Evolutionary conservation across 2,329 filamentous ascomycete species (phyloP).

Genomic region (Curvularia sp.): DNA sequence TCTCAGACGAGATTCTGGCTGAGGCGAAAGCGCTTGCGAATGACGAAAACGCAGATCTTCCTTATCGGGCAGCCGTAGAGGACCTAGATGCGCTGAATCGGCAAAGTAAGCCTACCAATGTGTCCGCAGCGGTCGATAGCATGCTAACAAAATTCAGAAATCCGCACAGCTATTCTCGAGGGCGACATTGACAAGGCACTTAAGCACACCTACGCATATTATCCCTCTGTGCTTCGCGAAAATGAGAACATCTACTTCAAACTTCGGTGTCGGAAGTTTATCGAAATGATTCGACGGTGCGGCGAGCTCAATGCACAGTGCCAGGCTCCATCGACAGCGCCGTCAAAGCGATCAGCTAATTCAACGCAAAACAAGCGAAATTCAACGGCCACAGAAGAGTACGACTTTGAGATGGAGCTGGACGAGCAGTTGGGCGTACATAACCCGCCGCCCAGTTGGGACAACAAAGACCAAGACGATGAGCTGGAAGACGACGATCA

Average conservation of each 20-base stretch:
- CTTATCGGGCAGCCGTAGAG: slow-evolving; percentile 72
- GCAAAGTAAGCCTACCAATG: slow-evolving; percentile 67
- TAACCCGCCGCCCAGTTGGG: slow-evolving; percentile 38
- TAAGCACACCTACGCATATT: slow-evolving; percentile 79
- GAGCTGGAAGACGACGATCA: slow-evolving; percentile 49
- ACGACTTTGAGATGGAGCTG: slow-evolving; percentile 65
- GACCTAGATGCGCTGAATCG: slow-evolving; percentile 86
- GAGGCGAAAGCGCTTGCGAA: slow-evolving; percentile 75
- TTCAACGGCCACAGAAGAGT: slow-evolving; percentile 54
- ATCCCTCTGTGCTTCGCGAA: slow-evolving; percentile 78
- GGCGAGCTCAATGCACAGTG: slow-evolving; percentile 53
- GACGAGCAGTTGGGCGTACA: slow-evolving; percentile 59
- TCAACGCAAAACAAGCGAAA: slow-evolving; percentile 39
- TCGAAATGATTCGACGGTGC: slow-evolving; percentile 73
- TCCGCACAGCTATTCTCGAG: slow-evolving; percentile 84
- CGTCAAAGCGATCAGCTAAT: slow-evolving; percentile 39
- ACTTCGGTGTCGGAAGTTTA: slow-evolving; percentile 87
- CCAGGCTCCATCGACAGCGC: slow-evolving; percentile 32
- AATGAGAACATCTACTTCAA: slow-evolving; percentile 88
- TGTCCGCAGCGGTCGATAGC: neutral
- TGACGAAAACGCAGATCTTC: slow-evolving; percentile 56
- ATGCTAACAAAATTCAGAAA: slow-evolving; percentile 64
- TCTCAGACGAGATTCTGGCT: slow-evolving; percentile 78
- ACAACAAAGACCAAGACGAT: slow-evolving; percentile 42
- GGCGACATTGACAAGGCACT: slow-evolving; percentile 91